Base-by-base conservation (phyloP, 345 rosid genomes). In the Dimocarpus longan region DNA sequence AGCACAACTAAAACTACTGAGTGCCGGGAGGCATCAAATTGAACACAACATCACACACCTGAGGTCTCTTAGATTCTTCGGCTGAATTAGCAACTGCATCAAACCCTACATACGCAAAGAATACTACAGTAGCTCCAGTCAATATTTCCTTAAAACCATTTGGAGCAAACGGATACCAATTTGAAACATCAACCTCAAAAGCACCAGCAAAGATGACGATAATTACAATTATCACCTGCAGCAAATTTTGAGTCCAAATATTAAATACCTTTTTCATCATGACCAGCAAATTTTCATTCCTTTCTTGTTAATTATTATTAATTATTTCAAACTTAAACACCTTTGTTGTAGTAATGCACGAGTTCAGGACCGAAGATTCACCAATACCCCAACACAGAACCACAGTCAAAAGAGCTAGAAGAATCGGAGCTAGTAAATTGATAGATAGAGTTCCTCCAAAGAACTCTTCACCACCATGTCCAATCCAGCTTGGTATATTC, bases 71-170 rank as follows among this genome's bases (percentile, higher is more conserved):
- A 11, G 98, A 88, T 81, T 97, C 96, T 92, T 97, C 98, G 71
- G 97, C 98, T 54, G 98, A 89, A 88, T 97, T 93, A 79, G 99
- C 97, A 80, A 94, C 98, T 5, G 95, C 98, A 85, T 97, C 99
- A 88, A 94, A 97, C 70, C 99, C 99, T 84, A 94, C 96, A 77
- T 96, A 96, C 32, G 99, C 93, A 81, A 97, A 97, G 90, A 97
- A 94, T 10, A 92, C 98, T 13, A 93, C 96, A 70, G 96, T 93
- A 80, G 98, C 95, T 72, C 98, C 98, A 39, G 95, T 94, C 37
- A 96, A 85, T 69, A 96, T 75, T 59, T 91, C 88, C 87, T 91
- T 89, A 69, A 88, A 76, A 66, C 98, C 98, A 78, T 90, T 87
- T 21, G 98, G 99, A 21, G 93, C 95, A 86, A 94, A 94, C 79